Base-by-base conservation (phyloP, 345 rosid genomes). In the Excoecaria agallocha region DNA sequence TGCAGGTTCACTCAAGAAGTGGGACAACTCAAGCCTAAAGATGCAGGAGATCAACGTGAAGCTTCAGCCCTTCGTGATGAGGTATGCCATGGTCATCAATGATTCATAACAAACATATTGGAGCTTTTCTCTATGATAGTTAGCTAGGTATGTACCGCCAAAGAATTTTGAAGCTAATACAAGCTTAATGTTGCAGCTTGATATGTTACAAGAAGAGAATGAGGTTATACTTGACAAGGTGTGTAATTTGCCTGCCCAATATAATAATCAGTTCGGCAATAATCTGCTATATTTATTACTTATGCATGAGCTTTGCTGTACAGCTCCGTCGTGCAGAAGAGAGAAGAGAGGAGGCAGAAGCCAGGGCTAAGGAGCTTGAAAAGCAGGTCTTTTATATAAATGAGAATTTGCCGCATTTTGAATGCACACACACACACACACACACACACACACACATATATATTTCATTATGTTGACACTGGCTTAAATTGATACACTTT, bases 21-120 rank as follows among this genome's bases (percentile, higher is more conserved):
- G 64, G 84, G 88, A 75, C 90, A 84, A 50, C 82, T 81, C 1
- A 89, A 87, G 82, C 69, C 80, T 48, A 87, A 86, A 78, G 91
- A 88, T 58, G 46, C 77, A 49, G 93, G 91, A 71, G 92, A 93
- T 86, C 91, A 88, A 77, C 92, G 85, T 39, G 97, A 93, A 86
- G 91, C 97, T 76, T 96, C 98, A 81, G 96, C 96, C 45, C 97
- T 96, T 81, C 95, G 88, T 70, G 99, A 96, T 86, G 99, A 96
- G 85, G 99, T 95, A 88, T 78, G 86, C 70, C 74, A 74, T 66
- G 51, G 43, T 83, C 80, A 61, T n/a, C 35, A 15, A 22, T 60
- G 3, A 43, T 38, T 30, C n/a, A 69, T 49, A 60, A 41, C 24
- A 50, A 48, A 50, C 61, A 41, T 56, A 62, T 59, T 0, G 37